A percentile compares a stretch with the other conserved stretches of the same genome.
phyloP scores from a whole-genome alignment of 1,139 yeast genomes.

The Kurtzmaniella quercitrusa region DNA sequence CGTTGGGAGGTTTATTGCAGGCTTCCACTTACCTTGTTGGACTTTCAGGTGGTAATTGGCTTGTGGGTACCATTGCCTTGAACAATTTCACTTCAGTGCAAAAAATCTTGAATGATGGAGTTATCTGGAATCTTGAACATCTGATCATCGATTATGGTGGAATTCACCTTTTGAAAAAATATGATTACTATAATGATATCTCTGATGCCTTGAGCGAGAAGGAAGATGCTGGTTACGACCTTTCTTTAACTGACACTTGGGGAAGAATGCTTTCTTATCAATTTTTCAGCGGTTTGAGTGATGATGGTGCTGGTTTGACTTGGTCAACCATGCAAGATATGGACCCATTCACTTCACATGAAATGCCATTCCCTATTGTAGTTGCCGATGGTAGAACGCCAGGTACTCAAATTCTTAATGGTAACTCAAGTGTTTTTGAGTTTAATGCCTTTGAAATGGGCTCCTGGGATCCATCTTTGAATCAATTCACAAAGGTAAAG shows the following conservation, averaged over 20 bases:
- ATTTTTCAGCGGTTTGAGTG: constrained; percentile 54
- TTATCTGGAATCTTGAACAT: constrained; percentile 68
- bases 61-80: constrained; percentile 72
- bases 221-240: constrained; percentile 70
- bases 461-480: constrained; percentile 79
- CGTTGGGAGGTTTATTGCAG: constrained; percentile 77
- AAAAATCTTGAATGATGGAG: constrained; percentile 45
- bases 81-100: constrained; percentile 79
- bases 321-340: constrained; percentile 59
- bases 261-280: constrained; percentile 82
- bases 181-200: constrained; percentile 52
- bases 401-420: constrained; percentile 48
- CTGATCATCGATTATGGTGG: constrained; percentile 71
- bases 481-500: constrained; percentile 62
- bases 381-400: constrained; percentile 81
- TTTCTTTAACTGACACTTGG: constrained; percentile 88
- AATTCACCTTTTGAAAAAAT: constrained; percentile 53
- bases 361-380: constrained; percentile 82
- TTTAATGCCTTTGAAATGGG: constrained; percentile 82
- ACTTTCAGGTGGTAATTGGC: constrained; percentile 85
- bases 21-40: constrained; percentile 73
- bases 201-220: constrained; percentile 55
- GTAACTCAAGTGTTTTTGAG: constrained; percentile 75
- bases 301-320: constrained; percentile 60
- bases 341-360: constrained; percentile 50